phyloP scores from a whole-genome alignment of 305 asterid genomes.

The Solanum hybrid region DNA sequence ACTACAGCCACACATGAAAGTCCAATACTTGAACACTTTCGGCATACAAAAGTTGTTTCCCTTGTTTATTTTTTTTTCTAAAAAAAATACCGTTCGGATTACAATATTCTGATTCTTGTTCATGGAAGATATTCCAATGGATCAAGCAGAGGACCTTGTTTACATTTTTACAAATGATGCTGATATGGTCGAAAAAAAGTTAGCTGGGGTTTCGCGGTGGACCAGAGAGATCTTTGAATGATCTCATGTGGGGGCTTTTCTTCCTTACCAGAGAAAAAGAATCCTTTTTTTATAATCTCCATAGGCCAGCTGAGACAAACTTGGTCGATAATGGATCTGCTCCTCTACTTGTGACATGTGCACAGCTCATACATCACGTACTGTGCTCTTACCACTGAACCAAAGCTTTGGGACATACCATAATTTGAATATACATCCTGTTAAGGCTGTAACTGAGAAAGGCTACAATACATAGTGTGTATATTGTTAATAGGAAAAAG shows the following conservation, averaged over 20 bases:
- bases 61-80: background rate
- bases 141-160: slow-evolving; percentile 6
- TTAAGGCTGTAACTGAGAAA: background rate
- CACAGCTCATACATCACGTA: background rate
- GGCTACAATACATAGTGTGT: background rate
- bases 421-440: background rate
- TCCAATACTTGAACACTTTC: slow-evolving; percentile 30
- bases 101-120: slow-evolving; percentile 40
- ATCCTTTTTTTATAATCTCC: background rate
- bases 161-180: slow-evolving; percentile 3
- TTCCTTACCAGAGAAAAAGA: background rate
- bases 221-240: slow-evolving; percentile 13
- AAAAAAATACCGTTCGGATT: background rate
- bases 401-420: background rate
- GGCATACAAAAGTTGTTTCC: slow-evolving; percentile 30
- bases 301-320: background rate
- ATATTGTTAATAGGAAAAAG: background rate
- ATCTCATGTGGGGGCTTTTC: slow-evolving; percentile 13
- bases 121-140: slow-evolving; percentile 20
- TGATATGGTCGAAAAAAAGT: background rate
- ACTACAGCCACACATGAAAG: slow-evolving; percentile 33
- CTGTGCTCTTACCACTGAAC: background rate
- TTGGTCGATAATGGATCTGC: background rate
- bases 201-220: background rate
- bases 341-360: background rate